Percentiles rank a stretch among this genome's conserved stretches.
phyloP scores from a whole-genome alignment of 177 flowering plant species.

The Vitis hybrid region DNA sequence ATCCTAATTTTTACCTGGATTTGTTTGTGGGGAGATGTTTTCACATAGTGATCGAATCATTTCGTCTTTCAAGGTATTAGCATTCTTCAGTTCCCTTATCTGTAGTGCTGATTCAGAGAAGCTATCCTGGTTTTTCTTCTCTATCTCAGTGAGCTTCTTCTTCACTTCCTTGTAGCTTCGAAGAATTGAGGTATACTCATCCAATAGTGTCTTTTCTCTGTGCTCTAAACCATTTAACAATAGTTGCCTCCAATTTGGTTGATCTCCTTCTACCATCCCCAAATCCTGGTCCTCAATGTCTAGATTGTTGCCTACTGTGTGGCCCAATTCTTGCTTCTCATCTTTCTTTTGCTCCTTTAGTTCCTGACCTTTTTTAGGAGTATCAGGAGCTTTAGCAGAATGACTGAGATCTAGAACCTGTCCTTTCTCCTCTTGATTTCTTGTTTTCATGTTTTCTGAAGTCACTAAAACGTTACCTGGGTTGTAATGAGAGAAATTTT shows the following conservation, averaged over 20 bases:
- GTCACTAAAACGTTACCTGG: no score
- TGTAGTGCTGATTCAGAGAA: constrained; percentile 46
- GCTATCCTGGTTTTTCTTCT: constrained; percentile 57
- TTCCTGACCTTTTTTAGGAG: constrained; percentile 15
- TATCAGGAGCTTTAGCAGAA: neutral
- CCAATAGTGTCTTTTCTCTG: constrained; percentile 63
- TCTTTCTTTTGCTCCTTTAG: constrained; percentile 8
- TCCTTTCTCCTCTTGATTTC: no score
- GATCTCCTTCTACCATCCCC: constrained; percentile 27
- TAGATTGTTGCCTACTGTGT: constrained; percentile 5
- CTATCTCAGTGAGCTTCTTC: constrained; percentile 56
- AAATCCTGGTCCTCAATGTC: constrained; percentile 18
- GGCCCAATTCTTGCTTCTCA: constrained; percentile 15
- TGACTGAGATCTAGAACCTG: no score
- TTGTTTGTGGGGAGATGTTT: constrained; percentile 25
- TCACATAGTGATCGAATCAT: constrained; percentile 53
- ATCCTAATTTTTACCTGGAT: constrained; percentile 15
- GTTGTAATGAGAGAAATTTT: constrained; percentile 1
- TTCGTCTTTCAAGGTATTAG: constrained; percentile 50
- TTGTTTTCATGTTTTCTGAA: no score
- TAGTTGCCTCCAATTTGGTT: constrained; percentile 57
- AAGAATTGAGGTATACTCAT: constrained; percentile 66
- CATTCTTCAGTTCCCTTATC: constrained; percentile 53
- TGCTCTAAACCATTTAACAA: constrained; percentile 57
- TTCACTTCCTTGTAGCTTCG: constrained; percentile 63